These are phyloP conservation scores for Styphnolobium japonicum DNA, from an alignment of 306 rosid species.

Conservation along the genomic window DNA sequence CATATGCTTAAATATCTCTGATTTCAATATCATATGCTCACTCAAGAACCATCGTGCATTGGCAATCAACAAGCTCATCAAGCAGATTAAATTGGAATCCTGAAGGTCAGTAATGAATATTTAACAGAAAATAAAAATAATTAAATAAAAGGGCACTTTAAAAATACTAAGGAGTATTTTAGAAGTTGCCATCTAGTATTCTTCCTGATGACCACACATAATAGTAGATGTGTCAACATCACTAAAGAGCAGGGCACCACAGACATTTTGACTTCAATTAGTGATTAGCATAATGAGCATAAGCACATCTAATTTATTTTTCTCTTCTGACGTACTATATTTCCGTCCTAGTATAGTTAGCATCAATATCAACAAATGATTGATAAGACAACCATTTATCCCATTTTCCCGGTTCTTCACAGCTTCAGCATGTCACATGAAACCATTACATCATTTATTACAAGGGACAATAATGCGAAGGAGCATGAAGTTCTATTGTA, in stretches of 20 bases:
- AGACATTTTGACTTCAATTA: conserved; percentile 5
- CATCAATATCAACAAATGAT: neutral
- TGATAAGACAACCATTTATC: neutral
- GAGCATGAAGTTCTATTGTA: neutral
- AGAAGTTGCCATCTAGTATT: neutral
- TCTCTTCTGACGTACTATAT: neutral
- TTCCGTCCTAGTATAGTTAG: neutral
- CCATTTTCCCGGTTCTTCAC: neutral
- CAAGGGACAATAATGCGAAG: too few relatives aligned
- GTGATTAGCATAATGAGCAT: neutral
- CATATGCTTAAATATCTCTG: neutral
- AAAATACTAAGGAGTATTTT: neutral
- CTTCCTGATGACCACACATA: neutral
- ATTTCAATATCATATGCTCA: conserved; percentile 11
- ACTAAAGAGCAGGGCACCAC: neutral
- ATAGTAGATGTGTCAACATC: neutral
- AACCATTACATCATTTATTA: too few relatives aligned
- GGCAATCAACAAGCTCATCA: conserved; percentile 8
- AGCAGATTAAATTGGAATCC: neutral
- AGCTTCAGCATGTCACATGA: neutral
- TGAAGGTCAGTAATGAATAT: conserved; percentile 1
- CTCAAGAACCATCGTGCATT: neutral
- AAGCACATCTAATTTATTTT: neutral
- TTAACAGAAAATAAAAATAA: neutral
- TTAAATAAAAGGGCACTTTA: neutral